A percentile compares a stretch with the other conserved stretches of the same genome.
Conservation (phyloP, 2,329 filamentous ascomycete genomes). For the Thermothelomyces thermophilus region DNA sequence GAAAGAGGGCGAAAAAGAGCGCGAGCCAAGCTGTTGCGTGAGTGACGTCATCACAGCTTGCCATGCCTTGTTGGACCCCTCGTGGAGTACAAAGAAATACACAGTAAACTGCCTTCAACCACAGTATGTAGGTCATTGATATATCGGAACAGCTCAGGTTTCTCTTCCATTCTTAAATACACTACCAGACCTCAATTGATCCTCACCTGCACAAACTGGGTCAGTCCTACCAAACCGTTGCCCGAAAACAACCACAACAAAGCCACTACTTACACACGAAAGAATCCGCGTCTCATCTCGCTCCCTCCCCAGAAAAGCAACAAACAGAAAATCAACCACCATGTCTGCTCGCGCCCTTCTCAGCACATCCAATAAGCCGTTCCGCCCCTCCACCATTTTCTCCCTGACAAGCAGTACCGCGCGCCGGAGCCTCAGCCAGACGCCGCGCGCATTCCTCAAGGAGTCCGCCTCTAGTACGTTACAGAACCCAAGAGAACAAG, state of each 20-base stretch:
- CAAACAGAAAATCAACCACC: constrained; percentile 1
- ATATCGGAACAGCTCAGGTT: no score
- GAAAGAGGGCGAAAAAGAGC: neutral
- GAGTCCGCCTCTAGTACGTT: constrained; percentile 18
- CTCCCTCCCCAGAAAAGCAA: neutral
- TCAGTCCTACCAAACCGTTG: no score
- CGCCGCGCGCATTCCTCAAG: constrained; percentile 14
- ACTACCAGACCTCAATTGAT: no score
- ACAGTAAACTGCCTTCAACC: no score
- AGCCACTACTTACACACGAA: neutral
- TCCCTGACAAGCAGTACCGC: neutral
- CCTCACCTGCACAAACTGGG: no score
- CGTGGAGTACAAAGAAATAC: no score
- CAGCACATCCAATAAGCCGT: constrained; percentile 5
- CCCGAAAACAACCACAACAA: no score
- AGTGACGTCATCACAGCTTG: constrained; percentile 6
- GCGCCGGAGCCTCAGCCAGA: constrained; percentile 13
- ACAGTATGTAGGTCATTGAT: no score
- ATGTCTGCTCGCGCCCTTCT: constrained; percentile 17
- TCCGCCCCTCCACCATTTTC: constrained; percentile 1
- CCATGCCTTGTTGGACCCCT: no score
- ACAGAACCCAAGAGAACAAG: neutral
- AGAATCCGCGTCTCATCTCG: neutral
- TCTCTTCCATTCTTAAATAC: no score
- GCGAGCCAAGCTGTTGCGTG: neutral